Conservation (phyloP, 2,329 filamentous ascomycete genomes). For the Sarocladiaceae sp. region DNA sequence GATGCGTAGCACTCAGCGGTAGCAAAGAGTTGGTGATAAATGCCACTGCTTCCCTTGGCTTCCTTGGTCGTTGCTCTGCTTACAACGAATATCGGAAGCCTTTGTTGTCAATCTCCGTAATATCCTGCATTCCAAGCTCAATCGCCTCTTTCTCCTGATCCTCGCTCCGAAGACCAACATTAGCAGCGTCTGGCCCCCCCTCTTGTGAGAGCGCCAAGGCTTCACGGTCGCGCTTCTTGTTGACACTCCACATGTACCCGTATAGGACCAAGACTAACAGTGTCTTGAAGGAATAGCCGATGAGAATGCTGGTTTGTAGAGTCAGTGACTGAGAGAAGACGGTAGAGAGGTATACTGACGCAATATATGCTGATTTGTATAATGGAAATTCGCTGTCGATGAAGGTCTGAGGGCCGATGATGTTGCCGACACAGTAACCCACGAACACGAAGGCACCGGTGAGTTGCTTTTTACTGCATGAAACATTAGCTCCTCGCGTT, state of each 20-base stretch:
- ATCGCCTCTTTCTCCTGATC: constrained; percentile 3
- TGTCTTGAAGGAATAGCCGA: constrained; percentile 20
- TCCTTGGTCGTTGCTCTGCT: too few species aligned
- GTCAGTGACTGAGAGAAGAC: too few species aligned
- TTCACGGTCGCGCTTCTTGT: constrained; percentile 2
- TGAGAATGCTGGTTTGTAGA: constrained; percentile 37
- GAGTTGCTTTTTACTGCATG: constrained; percentile 15
- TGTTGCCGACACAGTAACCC: constrained; percentile 11
- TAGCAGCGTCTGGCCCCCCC: too few species aligned
- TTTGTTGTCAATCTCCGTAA: constrained; percentile 8
- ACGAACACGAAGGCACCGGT: constrained; percentile 12
- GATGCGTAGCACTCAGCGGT: too few species aligned
- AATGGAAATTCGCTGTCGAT: constrained; percentile 6
- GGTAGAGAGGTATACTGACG: constrained; percentile 5
- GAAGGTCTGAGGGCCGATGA: constrained; percentile 14
- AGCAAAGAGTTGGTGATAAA: too few species aligned
- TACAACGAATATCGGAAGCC: constrained; percentile 6
- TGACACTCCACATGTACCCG: constrained; percentile 6
- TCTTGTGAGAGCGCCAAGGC: too few species aligned
- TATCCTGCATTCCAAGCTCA: constrained; percentile 2
- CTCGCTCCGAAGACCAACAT: too few species aligned
- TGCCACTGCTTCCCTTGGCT: too few species aligned
- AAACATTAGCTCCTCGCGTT: too few species aligned
- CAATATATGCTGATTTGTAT: not conserved
- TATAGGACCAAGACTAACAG: constrained; percentile 3